phyloP scores from a whole-genome alignment of 129 eudicot species.

The Arctium minus region DNA sequence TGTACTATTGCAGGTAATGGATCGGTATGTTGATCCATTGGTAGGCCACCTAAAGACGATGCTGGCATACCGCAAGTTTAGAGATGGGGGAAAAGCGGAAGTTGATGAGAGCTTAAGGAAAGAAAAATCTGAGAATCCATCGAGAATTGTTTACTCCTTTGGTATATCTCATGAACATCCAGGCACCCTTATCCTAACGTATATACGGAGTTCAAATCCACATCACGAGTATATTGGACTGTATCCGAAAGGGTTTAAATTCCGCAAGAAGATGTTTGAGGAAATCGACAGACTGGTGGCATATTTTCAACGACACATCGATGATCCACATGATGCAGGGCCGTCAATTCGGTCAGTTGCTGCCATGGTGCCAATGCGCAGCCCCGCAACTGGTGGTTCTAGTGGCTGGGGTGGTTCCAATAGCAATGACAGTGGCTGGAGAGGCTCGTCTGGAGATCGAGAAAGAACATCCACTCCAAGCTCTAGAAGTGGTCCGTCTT shows the following conservation, averaged over 20 bases:
- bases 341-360: constrained; percentile 86
- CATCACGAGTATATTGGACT: constrained; percentile 93
- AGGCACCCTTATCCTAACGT: constrained; percentile 83
- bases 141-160: constrained; percentile 82
- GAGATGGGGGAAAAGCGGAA: constrained; percentile 84
- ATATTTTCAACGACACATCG: constrained; percentile 83
- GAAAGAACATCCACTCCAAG: constrained; percentile 51
- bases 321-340: constrained; percentile 71
- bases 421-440: constrained; percentile 48
- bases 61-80: constrained; percentile 80
- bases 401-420: constrained; percentile 70
- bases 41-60: constrained; percentile 76
- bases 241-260: constrained; percentile 91
- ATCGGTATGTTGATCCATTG: constrained; percentile 92
- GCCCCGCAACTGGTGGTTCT: constrained; percentile 68
- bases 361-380: constrained; percentile 89
- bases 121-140: constrained; percentile 82
- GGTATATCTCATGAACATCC: constrained; percentile 98
- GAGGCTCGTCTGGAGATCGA: constrained; percentile 53
- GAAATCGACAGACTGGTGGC: constrained; percentile 79
- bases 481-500: constrained; percentile 41
- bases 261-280: constrained; percentile 86
- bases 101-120: constrained; percentile 71
- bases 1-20: constrained; percentile 67
- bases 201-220: constrained; percentile 82